Percentiles rank a stretch among this genome's conserved stretches.
These are phyloP conservation scores for Ajuga reptans DNA, from an alignment of 305 asterid genomes.

Conservation along the genomic window DNA sequence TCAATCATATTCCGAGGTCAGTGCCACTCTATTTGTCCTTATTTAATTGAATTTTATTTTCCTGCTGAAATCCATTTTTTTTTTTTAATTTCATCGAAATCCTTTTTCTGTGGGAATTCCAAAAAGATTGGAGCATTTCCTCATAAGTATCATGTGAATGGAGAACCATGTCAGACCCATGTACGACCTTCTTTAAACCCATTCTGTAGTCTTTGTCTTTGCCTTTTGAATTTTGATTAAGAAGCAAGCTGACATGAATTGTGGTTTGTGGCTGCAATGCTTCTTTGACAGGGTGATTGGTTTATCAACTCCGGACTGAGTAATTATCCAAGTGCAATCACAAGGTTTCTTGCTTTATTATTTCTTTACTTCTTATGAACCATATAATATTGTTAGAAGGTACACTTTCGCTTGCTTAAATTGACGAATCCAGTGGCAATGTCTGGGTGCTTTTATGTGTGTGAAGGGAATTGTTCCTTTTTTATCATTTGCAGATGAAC, in stretches of 20 bases:
- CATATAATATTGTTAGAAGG: neutral
- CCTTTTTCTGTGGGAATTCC: slow-evolving; percentile 5
- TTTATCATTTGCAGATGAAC: neutral
- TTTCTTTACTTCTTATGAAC: neutral
- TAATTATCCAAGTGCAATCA: slow-evolving; percentile 17
- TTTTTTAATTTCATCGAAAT: neutral
- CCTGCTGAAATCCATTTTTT: neutral
- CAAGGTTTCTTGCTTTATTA: slow-evolving; percentile 24
- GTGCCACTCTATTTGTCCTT: neutral
- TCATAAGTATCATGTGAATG: slow-evolving; percentile 59
- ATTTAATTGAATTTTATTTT: neutral
- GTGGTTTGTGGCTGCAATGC: slow-evolving; percentile 1
- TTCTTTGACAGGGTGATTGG: slow-evolving; percentile 32
- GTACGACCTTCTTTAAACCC: slow-evolving; percentile 33
- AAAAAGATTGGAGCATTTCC: slow-evolving; percentile 54
- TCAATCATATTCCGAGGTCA: slow-evolving; percentile 69
- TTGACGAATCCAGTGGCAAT: neutral
- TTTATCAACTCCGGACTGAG: slow-evolving; percentile 24
- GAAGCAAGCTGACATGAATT: neutral
- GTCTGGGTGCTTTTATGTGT: neutral
- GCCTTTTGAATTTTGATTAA: neutral
- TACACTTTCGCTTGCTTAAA: neutral
- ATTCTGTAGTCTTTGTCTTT: neutral
- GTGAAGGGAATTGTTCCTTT: neutral
- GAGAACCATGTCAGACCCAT: slow-evolving; percentile 62